Evolutionary conservation across 2,329 filamentous ascomycete genomes (phyloP), one percentile per base, ranked within the genome.

Genomic region (Aspergillus melleus): DNA sequence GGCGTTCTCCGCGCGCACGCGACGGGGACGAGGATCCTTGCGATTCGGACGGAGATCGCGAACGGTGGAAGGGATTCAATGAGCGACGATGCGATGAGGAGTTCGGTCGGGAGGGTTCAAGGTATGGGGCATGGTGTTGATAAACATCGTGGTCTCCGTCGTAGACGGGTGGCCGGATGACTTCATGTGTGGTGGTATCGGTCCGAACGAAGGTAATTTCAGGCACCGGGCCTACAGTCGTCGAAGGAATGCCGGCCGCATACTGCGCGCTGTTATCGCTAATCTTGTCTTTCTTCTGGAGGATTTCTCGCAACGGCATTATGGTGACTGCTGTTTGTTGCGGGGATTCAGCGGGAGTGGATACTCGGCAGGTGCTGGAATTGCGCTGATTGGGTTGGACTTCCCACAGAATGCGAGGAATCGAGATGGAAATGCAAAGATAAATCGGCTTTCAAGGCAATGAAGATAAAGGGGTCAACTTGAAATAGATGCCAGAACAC

Each of bases 141-240:
- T 39, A 11, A 8, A 16, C 36, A 39, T 42, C 59, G 56, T 64
- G 65, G 68, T 82, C 81, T 58, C 79, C 80, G 14, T 77, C 77
- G 66, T 82, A 83, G 55, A 74, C 73, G 6, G 92, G 90, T 11
- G 91, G 90, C 58, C 86, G 81, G 73, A 96, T 91, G 65, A 89
- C 80, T 74, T 97, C 92, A 72, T 92, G 85, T 1, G 88, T 87
- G 65, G 87, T 79, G 1, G 93, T 96, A 72, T 96, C 94, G 65
- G 91, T 89, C 62, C 92, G 89, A 70, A 95, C 84, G 78, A 97
- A 92, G 64, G 84, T 91, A 79, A 97, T 92, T 67, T 90, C 87
- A 59, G 89, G 88, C 1, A 81, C 64, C 72, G 66, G 83, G 16
- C 39, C 58, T 46, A 60, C 59, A 22, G 64, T 65, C 14, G 54